Evolutionary conservation across 208 protist species (phyloP), one percentile per base, ranked within the genome.

Genomic region (Spongospora subterranea): DNA sequence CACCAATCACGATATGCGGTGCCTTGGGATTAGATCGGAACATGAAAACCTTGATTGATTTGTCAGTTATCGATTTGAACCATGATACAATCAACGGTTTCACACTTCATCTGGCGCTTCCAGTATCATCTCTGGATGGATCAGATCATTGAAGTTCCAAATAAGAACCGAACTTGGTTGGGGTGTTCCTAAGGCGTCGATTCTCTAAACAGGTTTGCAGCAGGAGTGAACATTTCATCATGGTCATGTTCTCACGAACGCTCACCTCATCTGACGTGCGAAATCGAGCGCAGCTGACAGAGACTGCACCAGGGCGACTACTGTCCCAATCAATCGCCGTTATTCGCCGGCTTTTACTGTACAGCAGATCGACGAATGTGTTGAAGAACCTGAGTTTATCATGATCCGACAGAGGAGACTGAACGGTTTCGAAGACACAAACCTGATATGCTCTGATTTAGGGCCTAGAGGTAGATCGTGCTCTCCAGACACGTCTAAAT

Each of bases 91-190:
- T 29, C 50, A 24, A 60, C 50, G 50, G 50, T 24, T 6, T 60
- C 24, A 6, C 13, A 60, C 71, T n/a, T 82, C 71, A n/a, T 82
- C 71, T 6, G 71, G 71, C 71, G 71, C 71, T 43, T 82, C 71
- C 71, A 82, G 71, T 6, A 82, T 35, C 71, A 82, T 82, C 71
- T 82, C 71, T n/a, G 71, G 71, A 43, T 82, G 71, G n/a, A 82
- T 82, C 17, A 82, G 71, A 43, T 82, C 71, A n/a, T 82, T 82
- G 71, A 82, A 82, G n/a, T 82, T 82, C 71, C 71, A 82, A n/a
- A 82, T n/a, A 6, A 82, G 71, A n/a, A 82, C 71, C n/a, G 71
- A 35, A n/a, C 71, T 82, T n/a, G 71, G 71, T 43, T 82, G 71
- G n/a, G 71, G 71, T 20, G 17, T 82, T 6, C 71, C 71, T 6